Evolutionary conservation across 192 early-diverging fungal genomes (phyloP), one percentile per base, ranked within the genome.

Genomic region (Physocladia obscura): DNA sequence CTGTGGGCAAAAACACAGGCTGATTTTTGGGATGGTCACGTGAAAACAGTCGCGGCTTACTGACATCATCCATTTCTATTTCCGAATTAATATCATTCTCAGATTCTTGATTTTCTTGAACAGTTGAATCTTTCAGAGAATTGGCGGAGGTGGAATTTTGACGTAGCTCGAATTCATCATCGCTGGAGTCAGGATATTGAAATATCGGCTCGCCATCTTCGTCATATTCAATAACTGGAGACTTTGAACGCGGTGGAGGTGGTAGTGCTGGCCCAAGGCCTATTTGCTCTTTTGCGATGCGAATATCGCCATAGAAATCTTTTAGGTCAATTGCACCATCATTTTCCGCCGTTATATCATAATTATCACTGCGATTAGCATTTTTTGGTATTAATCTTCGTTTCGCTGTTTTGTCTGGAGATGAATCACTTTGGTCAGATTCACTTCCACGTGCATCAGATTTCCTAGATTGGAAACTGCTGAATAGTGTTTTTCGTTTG

Each of bases 171-270:
- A 11, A 17, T 2, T 65, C 63, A 21, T 65, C 63, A 26, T 65
- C 63, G 63, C 49, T 51, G 26, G 63, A 65, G 19, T 49, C 63
- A 35, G 63, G 63, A 30, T 65, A 65, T 22, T 38, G 15, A 22
- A 65, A 65, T 38, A 52, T 39, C 19, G 63, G 63, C 26, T 65
- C 63, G 17, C 63, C 63, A 36, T 65, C 63, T 31, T 65, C 49
- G 49, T 65, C 63, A 21, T 34, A 65, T 51, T 52, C 27, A 13
- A 51, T 39, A 2, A 52, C 19, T 11, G 48, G 49, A 11, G 19
- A 26, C 26, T 51, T 49, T 22, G 17, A 19, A 13, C 60, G 38
- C 26, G 26, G 36, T 37, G 6, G 6, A 8, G 24, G 60, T 15
- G 35, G 40, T 2, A 19, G 35, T 3, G 21, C 22, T 55, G 0